Percentiles rank a stretch among this genome's conserved stretches.
Conservation (phyloP, 2,329 filamentous ascomycete genomes). For the Nigrospora oryzae region DNA sequence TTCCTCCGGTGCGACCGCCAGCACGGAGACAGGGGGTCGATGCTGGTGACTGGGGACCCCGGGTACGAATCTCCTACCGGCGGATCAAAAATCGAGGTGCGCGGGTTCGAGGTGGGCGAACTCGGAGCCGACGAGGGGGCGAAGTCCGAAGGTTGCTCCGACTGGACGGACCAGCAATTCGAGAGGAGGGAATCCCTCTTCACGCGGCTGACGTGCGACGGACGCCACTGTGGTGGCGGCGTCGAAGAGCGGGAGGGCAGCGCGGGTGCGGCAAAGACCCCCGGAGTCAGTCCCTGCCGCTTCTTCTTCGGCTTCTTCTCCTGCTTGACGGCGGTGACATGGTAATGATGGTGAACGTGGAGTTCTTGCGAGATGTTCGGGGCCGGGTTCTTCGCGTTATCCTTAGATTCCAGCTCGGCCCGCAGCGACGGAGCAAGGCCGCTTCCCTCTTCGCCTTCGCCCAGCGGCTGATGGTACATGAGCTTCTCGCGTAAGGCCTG, state of each 20-base stretch:
- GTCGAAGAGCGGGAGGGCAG: slow-evolving; percentile 28
- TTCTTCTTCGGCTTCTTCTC: slow-evolving; percentile 62
- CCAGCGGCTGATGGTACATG: slow-evolving; percentile 64
- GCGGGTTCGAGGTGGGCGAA: slow-evolving; percentile 69
- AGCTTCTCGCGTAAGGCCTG: slow-evolving; percentile 79
- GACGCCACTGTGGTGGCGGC: slow-evolving; percentile 27
- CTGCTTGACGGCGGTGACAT: slow-evolving; percentile 57
- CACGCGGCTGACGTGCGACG: slow-evolving; percentile 30
- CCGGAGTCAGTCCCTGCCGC: slow-evolving; percentile 53
- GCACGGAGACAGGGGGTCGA: slow-evolving; percentile 57
- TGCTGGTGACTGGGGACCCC: slow-evolving; percentile 72
- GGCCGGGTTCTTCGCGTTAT: slow-evolving; percentile 21
- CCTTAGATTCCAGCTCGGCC: slow-evolving; percentile 58
- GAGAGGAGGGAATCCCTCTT: slow-evolving; percentile 38
- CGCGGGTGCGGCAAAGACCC: slow-evolving; percentile 50
- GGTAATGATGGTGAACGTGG: slow-evolving; percentile 93
- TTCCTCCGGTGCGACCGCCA: slow-evolving; percentile 48
- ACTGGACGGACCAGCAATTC: slow-evolving; percentile 58
- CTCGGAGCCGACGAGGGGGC: slow-evolving; percentile 67
- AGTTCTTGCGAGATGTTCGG: slow-evolving; percentile 59
- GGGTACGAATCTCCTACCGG: slow-evolving; percentile 60
- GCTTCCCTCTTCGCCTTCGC: slow-evolving; percentile 27
- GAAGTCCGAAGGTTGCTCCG: slow-evolving; percentile 54
- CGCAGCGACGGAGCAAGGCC: slow-evolving; percentile 46
- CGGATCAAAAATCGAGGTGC: slow-evolving; percentile 72